phyloP scores from a whole-genome alignment of 768 basidiomycete genomes.

The Russula emetica region DNA sequence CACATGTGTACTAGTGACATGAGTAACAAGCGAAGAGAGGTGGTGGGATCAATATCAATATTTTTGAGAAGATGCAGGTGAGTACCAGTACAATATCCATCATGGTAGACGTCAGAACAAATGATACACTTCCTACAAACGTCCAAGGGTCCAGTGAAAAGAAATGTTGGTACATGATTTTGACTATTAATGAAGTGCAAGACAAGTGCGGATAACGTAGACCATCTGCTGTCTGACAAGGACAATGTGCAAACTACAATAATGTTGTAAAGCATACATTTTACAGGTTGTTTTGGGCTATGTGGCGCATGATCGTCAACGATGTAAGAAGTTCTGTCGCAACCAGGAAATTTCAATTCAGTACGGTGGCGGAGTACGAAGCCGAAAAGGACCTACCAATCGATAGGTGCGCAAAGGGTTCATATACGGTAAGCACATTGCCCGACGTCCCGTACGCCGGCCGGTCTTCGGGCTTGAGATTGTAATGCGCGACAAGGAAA shows the following conservation, averaged over 20 bases:
- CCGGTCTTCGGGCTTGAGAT: slow-evolving; percentile 51
- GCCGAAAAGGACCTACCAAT: slow-evolving; percentile 42
- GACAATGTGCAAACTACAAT: neutral
- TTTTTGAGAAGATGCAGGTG: neutral
- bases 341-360: neutral
- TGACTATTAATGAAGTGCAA: slow-evolving; percentile 1
- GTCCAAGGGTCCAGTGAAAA: slow-evolving; percentile 6
- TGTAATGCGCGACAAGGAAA: slow-evolving; percentile 59
- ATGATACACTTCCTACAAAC: neutral
- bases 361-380: neutral
- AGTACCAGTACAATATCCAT: neutral
- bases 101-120: no score
- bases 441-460: slow-evolving; percentile 59
- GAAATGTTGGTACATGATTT: neutral
- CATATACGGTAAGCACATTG: slow-evolving; percentile 57
- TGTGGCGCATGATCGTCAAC: slow-evolving; percentile 29
- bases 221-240: neutral
- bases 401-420: slow-evolving; percentile 49
- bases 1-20: no score
- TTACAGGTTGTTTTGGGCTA: slow-evolving; percentile 28
- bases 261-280: slow-evolving; percentile 2
- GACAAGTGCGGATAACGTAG: slow-evolving; percentile 7
- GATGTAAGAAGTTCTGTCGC: slow-evolving; percentile 27
- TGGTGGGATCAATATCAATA: no score
- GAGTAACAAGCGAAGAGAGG: no score